These are phyloP conservation scores for Trichothecium roseum DNA, from an alignment of 2,329 filamentous ascomycete genomes.

Conservation along the genomic window DNA sequence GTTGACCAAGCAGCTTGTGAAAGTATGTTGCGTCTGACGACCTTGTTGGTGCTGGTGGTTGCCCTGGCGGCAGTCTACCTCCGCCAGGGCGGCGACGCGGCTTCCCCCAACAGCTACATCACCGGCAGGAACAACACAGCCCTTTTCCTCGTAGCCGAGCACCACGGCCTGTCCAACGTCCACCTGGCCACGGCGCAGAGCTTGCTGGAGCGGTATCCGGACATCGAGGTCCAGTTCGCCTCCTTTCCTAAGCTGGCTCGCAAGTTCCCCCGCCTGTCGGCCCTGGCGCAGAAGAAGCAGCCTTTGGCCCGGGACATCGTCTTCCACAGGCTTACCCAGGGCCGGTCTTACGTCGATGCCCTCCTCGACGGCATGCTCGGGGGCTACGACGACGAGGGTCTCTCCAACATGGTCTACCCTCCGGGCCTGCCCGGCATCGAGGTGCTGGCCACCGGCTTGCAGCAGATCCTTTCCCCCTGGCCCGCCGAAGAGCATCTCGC, in stretches of 20 bases:
- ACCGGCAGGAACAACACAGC: slow-evolving; percentile 17
- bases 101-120: too few species aligned
- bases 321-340: too few species aligned
- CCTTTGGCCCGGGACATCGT: slow-evolving; percentile 8
- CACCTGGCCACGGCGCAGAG: slow-evolving; percentile 21
- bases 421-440: slow-evolving; percentile 7
- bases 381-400: too few species aligned
- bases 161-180: slow-evolving; percentile 24
- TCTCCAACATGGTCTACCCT: too few species aligned
- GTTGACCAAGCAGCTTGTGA: too few species aligned
- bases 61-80: too few species aligned
- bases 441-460: slow-evolving; percentile 7
- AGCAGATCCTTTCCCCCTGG: slow-evolving; percentile 17
- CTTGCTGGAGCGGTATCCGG: slow-evolving; percentile 19
- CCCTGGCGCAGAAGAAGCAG: slow-evolving; percentile 8
- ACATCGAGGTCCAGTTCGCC: slow-evolving; percentile 22
- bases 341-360: slow-evolving; percentile 30
- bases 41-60: too few species aligned
- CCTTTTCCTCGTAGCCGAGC: slow-evolving; percentile 20
- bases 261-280: slow-evolving; percentile 7
- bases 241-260: slow-evolving; percentile 14
- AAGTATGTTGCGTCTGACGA: too few species aligned
- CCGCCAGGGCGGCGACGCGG: too few species aligned
- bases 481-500: slow-evolving; percentile 16
- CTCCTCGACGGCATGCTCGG: slow-evolving; percentile 29